Base-by-base conservation (phyloP, 371 early-diverging fungal genomes). In the Mucor piriformis region DNA sequence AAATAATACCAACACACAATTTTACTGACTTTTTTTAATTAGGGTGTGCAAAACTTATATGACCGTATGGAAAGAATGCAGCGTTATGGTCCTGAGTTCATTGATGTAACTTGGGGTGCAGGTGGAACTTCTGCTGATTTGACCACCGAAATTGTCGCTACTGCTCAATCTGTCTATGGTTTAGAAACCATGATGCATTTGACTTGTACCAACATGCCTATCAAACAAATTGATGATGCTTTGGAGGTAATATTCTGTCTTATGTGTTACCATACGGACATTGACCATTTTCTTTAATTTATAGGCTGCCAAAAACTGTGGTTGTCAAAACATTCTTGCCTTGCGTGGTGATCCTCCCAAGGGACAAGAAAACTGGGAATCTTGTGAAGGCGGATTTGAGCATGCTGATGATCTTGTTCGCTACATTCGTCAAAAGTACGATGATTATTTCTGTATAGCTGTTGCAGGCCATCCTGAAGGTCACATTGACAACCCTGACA, bases 21-120 rank as follows among this genome's bases (percentile, higher is more conserved):
- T n/a, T n/a, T n/a, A 37, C 0, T 13, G n/a, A 37, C 4, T 13
- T 18, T 18, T 18, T 6, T 18, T 20, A 18, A 7, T 42, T 63
- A 83, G 73, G 92, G 90, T 59, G 88, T 92, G 11, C 76, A 79
- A 70, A 92, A 92, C 73, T 67, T 92, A 25, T 92, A 84, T 70
- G 90, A 90, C 62, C 88, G 92, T 59, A 83, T 92, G 81, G 85
- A 83, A 64, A 87, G 96, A 79, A 97, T 96, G 97, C 90, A 94
- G 75, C 80, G 83, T 34, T 89, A 93, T 35, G 94, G 94, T 1
- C 97, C 97, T 55, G 91, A 93, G 74, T 96, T 95, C 72, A 87
- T 97, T 60, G 96, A 96, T 74, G 92, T 97, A 25, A 97, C 97
- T 12, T 97, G 97, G 97, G 92, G 93, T 67, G 95, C 95, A 59